Evolutionary conservation across 2,329 filamentous ascomycete genomes (phyloP), one percentile per base, ranked within the genome.

Genomic region (Phyllosticta citriasiana): DNA sequence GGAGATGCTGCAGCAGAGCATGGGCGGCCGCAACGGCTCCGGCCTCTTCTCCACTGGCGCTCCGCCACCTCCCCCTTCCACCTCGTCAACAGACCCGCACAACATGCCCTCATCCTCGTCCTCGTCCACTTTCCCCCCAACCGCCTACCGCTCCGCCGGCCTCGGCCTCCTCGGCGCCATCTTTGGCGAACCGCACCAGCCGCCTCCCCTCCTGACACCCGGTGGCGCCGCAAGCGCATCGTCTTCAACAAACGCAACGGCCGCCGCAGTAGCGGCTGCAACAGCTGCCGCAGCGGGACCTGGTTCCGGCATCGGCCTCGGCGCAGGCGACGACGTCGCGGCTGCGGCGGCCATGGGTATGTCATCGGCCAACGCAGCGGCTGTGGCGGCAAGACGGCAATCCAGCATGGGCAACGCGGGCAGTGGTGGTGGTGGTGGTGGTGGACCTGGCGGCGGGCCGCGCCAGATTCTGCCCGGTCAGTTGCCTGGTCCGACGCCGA

Each of bases 1-100:
- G 66, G 82, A 85, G 69, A 84, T 84, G 79, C 76, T 87, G 35
- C 79, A 79, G 5, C 82, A 82, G 63, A 83, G 83, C 0, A 74
- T 86, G 30, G 80, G 80, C 5, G 78, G 78, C n/a, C 75, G 68
- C 65, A 75, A 68, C 64, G 77, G 77, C 22, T 75, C 74, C 7
- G 74, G 76, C 3, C 70, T 81, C 14, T 80, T 81, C 64, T 62
- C 60, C 3, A 62, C 60, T 7, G 60, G 61, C 7, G 51, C 53
- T 2, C 57, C 52, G 12, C 61, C 61, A 4, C 60, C 55, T 19
- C 33, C 55, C 6, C 40, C 55, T 8, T 53, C 59, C 5, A 54
- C 47, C 16, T 47, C 59, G 5, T 40, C 55, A 9, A 24, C 54
- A 16, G 57, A 62, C 33, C 53, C 19, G 16, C 22, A 50, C 47